Evolutionary conservation across 257 asterid genomes (phyloP), one percentile per base, ranked within the genome.

Genomic region (Schizonepeta tenuifolia): DNA sequence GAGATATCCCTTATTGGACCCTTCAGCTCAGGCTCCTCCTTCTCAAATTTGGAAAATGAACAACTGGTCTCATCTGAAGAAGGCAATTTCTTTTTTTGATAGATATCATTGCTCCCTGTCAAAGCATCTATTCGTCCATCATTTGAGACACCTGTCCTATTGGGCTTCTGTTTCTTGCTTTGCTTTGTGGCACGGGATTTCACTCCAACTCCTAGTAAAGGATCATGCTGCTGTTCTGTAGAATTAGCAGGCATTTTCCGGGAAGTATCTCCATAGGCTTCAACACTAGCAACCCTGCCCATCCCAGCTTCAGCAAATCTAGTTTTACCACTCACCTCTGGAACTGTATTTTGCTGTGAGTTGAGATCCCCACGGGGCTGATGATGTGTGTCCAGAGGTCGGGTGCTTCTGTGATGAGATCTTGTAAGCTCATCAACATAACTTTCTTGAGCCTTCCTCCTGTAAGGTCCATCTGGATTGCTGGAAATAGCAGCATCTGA

Each of bases 1-100:
- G 87, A 71, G 55, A 72, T 36, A 84, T 87, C 85, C 83, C 85
- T 86, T 75, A 95, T 83, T 41, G 98, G 88, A 51, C 88, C 96
- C 79, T 87, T 95, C 80, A 89, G 83, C 75, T 95, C 93, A 53
- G 98, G 93, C 82, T 82, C 90, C 79, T 84, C 91, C 84, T 89
- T 95, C 76, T 92, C 98, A 65, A 87, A 95, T 82, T 90, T 92
- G 75, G 83, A 73, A 74, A 83, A 95, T 64, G 76, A 77, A 79
- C 83, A 85, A 55, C 86, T 82, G 64, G 79, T 85, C 80, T 87
- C 96, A 68, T 88, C 95, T 28, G 88, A 75, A 69, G 95, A 83
- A 77, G 87, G 86, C 67, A 86, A 89, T 73, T 80, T 87, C 80
- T 76, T 86, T 76, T 78, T 85, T 71, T 76, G 89, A 76, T 72